Percentiles rank a stretch among this genome's conserved stretches.
Conservation (phyloP, 2,329 filamentous ascomycete species). For the Pseudonectria buxi region DNA sequence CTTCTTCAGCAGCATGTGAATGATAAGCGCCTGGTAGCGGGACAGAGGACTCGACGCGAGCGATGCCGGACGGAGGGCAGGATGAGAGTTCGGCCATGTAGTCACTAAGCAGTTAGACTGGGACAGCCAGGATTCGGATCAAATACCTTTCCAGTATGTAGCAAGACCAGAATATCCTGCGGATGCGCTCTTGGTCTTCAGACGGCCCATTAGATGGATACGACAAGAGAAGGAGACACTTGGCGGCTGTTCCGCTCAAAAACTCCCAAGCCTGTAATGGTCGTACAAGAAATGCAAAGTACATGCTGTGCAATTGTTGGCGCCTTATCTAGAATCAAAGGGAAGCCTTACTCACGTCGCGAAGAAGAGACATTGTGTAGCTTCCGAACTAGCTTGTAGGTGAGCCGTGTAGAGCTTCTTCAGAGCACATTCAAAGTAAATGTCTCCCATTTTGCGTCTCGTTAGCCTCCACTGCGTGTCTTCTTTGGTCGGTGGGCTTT, state of each 20-base stretch:
- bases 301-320: constrained; percentile 23
- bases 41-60: constrained; percentile 44
- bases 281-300: constrained; percentile 43
- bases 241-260: constrained; percentile 41
- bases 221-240: constrained; percentile 42
- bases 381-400: constrained; percentile 37
- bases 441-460: constrained; percentile 30
- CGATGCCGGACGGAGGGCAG: constrained; percentile 43
- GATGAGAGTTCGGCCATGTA: constrained; percentile 46
- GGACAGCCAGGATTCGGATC: rapidly evolving
- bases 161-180: constrained; percentile 48
- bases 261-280: constrained; percentile 48
- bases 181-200: constrained; percentile 40
- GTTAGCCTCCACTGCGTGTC: constrained; percentile 25
- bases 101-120: constrained; percentile 28
- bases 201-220: constrained; percentile 31
- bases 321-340: constrained; percentile 13
- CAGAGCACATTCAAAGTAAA: constrained; percentile 40
- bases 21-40: constrained; percentile 40
- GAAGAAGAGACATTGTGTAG: constrained; percentile 45
- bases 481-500: constrained; percentile 10
- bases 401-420: constrained; percentile 41
- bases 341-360: constrained; percentile 32
- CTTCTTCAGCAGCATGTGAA: constrained; percentile 32
- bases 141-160: constrained; percentile 45